Percentiles rank a stretch among this genome's conserved stretches.
phyloP scores from a whole-genome alignment of 163 green algal species.

The Scenedesmus sp. region DNA sequence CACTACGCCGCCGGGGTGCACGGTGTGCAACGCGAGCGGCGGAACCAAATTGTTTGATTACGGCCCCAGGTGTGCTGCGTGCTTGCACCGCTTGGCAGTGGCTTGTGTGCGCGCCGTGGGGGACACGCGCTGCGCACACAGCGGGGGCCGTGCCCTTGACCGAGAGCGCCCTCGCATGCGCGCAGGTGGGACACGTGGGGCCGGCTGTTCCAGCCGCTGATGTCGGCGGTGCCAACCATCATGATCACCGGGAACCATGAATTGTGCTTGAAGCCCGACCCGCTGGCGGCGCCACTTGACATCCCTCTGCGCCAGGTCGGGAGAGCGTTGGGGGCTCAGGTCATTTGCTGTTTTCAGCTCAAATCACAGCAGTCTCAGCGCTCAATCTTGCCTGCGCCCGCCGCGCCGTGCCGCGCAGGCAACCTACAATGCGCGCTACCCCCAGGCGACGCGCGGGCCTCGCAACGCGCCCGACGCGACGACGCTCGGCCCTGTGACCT shows the following conservation, averaged over 20 bases:
- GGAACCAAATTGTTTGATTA: neutral
- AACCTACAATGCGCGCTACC: too few species aligned
- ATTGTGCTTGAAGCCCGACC: too few species aligned
- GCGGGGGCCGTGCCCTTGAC: neutral
- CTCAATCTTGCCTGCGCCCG: too few species aligned
- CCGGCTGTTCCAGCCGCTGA: constrained; percentile 24
- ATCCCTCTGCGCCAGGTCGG: too few species aligned
- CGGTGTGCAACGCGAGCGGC: neutral
- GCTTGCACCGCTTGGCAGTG: neutral
- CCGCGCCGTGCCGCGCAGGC: too few species aligned
- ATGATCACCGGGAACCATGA: constrained; percentile 24
- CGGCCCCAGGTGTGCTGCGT: neutral
- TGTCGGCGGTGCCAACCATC: constrained; percentile 4
- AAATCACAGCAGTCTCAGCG: too few species aligned
- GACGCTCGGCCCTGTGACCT: too few species aligned
- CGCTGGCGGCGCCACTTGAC: too few species aligned
- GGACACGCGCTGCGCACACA: neutral
- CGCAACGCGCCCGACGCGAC: too few species aligned
- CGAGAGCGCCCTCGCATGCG: neutral
- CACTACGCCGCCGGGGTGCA: neutral
- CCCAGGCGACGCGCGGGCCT: too few species aligned
- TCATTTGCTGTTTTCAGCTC: too few species aligned
- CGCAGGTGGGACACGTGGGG: constrained; percentile 24
- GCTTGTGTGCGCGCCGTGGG: neutral
- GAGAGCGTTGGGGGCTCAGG: too few species aligned